Conservation (phyloP, 2,329 filamentous ascomycete genomes). For the Xylariaceae sp. region DNA sequence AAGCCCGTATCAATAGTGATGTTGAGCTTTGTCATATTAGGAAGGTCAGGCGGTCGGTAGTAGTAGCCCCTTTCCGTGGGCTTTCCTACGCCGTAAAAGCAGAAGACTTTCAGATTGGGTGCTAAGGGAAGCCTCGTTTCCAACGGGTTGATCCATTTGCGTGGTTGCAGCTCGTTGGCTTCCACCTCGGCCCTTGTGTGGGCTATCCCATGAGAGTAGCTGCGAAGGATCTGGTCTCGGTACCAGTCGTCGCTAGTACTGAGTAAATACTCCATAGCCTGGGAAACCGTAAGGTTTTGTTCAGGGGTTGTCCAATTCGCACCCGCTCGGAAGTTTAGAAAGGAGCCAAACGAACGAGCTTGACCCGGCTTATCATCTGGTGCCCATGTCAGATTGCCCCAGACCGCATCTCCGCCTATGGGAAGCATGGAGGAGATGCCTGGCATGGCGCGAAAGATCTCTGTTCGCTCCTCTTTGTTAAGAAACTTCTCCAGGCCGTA, state of each 20-base stretch:
- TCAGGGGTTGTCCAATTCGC: constrained; percentile 69
- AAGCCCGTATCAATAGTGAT: constrained; percentile 74
- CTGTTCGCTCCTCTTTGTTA: constrained; percentile 85
- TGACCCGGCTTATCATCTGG: constrained; percentile 84
- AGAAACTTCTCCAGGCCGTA: constrained; percentile 97
- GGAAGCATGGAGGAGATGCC: constrained; percentile 97
- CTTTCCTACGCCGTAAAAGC: constrained; percentile 96
- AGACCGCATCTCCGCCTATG: constrained; percentile 91
- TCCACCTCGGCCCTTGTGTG: constrained; percentile 81
- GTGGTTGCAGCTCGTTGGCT: constrained; percentile 75
- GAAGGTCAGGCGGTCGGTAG: constrained; percentile 74
- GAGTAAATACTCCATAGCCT: constrained; percentile 80
- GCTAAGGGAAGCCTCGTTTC: constrained; percentile 87
- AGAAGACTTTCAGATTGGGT: constrained; percentile 91
- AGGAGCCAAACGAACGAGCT: constrained; percentile 75
- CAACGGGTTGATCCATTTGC: constrained; percentile 94
- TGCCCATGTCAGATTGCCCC: constrained; percentile 87
- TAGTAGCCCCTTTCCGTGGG: constrained; percentile 92
- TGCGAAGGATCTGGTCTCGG: constrained; percentile 69
- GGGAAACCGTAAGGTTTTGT: constrained; percentile 79
- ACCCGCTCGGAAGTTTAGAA: constrained; percentile 80
- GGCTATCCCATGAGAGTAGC: constrained; percentile 90
- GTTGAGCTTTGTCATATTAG: constrained; percentile 71
- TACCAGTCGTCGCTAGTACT: constrained; percentile 88
- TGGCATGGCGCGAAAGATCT: constrained; percentile 96